Base-by-base conservation (phyloP, 495 filamentous ascomycete species). In the Saxophila tyrrhenica region DNA sequence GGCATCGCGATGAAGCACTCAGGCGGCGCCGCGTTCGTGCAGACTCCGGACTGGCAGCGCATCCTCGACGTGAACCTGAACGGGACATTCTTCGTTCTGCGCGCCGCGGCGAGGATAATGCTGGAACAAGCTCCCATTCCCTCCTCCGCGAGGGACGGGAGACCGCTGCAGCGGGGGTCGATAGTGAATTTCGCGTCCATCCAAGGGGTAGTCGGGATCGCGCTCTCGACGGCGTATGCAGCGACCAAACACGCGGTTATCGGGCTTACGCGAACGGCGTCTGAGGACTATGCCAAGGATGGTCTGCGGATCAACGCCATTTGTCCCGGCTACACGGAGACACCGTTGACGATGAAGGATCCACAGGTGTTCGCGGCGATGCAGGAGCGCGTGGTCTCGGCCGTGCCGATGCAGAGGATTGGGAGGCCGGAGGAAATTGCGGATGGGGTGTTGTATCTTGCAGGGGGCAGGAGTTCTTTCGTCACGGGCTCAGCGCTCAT, bases 291-390 rank as follows among this genome's bases (percentile, higher is more conserved):
- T 22, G 43, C 16, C 43, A n/a, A 20, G 43, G 9, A 46, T 9
- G 43, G 43, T 19, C 9, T 46, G 9, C 9, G 19, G 16, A 46
- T 46, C 43, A 46, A 46, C 19, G 43, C 43, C 43, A 19, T 46
- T 8, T n/a, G 16, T n/a, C 63, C 62, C 0, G 65, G 63, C 2
- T 64, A 67, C 0, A 65, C n/a, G 35, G n/a, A n/a, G 35, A 39
- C 35, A 9, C 35, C 35, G 9, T 39, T 39, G 9, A 39, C 35
- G 35, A 39, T 39, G 35, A n/a, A n/a, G n/a, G n/a, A 39, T 39
- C 35, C 35, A 9, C 9, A 39, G 35, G n/a, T 39, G n/a, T 9
- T n/a, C 9, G n/a, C 9, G 35, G n/a, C 9, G 9, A 9, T 39
- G 35, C 9, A 39, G 35, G 35, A 39, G 35, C 35, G 35, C 9